Percentiles rank a stretch among this genome's conserved stretches.
Conservation (phyloP, 1,139 yeast genomes). For the Saccharomyces hybrid region DNA sequence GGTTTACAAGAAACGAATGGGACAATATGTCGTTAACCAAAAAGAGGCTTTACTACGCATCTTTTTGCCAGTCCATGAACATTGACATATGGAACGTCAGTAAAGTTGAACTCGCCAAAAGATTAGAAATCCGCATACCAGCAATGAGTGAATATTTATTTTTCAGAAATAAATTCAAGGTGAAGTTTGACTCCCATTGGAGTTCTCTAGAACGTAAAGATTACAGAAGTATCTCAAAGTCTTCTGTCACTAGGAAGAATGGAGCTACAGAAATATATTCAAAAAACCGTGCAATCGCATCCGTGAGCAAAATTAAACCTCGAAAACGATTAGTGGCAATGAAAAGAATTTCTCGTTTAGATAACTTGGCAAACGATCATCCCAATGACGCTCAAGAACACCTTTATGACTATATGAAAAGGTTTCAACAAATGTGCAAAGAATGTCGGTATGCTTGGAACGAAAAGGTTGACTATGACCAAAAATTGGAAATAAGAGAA, state of each 20-base stretch:
- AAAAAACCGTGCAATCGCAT: not conserved
- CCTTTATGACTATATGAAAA: slow-evolving; percentile 7
- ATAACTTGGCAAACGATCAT: not conserved
- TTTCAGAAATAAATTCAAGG: slow-evolving; percentile 19
- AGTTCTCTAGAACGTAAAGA: not conserved
- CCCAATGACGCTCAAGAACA: not conserved
- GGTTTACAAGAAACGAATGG: slow-evolving; percentile 21
- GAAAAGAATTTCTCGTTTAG: not conserved
- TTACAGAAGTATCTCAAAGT: not conserved
- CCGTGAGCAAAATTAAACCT: not conserved
- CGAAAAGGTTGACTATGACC: slow-evolving; percentile 14
- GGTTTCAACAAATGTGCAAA: slow-evolving; percentile 22
- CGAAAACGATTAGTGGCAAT: not conserved
- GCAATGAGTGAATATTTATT: slow-evolving; percentile 20
- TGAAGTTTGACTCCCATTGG: slow-evolving; percentile 14
- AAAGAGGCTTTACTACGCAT: slow-evolving; percentile 19
- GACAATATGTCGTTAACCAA: slow-evolving; percentile 16
- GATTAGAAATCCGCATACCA: slow-evolving; percentile 20
- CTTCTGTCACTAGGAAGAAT: not conserved
- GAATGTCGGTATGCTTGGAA: slow-evolving; percentile 22
- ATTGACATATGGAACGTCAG: slow-evolving; percentile 11
- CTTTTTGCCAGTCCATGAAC: slow-evolving; percentile 16
- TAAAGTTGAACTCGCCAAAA: slow-evolving; percentile 18
- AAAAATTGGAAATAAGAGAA: slow-evolving; percentile 12
- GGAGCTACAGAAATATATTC: not conserved